phyloP scores from a whole-genome alignment of 176 grass and related monocot species.

The bread wheat (Triticum aestivum) region DNA sequence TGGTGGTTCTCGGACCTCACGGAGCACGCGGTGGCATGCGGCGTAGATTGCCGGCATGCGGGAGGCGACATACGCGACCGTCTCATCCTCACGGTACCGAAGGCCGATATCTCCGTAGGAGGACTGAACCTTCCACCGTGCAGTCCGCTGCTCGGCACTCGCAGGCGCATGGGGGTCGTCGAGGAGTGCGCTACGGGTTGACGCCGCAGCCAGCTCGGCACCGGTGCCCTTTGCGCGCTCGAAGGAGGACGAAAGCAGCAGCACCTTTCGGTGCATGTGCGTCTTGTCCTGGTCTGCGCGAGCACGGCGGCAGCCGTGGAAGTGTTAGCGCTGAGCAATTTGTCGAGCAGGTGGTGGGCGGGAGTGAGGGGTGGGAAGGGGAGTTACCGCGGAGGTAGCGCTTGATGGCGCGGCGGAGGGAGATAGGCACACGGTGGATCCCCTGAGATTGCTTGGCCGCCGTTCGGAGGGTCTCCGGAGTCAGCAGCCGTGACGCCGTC shows the following conservation, averaged over 20 bases:
- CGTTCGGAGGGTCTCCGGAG: slow-evolving; percentile 67
- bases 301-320: not conserved
- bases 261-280: slow-evolving; percentile 82
- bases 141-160: slow-evolving; percentile 40
- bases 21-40: slow-evolving; percentile 82
- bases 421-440: slow-evolving; percentile 67
- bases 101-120: slow-evolving; percentile 80
- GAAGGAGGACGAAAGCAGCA: slow-evolving; percentile 69
- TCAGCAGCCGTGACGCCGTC: slow-evolving; percentile 56
- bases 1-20: slow-evolving; percentile 49
- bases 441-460: slow-evolving; percentile 88
- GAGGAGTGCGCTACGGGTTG: slow-evolving; percentile 49
- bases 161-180: slow-evolving; percentile 55
- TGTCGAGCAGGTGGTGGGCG: slow-evolving; percentile 37
- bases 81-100: slow-evolving; percentile 76
- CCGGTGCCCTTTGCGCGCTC: slow-evolving; percentile 63
- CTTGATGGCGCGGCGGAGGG: slow-evolving; percentile 86
- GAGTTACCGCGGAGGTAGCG: slow-evolving; percentile 63
- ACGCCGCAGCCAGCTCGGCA: slow-evolving; percentile 60
- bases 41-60: slow-evolving; percentile 89
- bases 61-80: slow-evolving; percentile 78
- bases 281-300: slow-evolving; percentile 50
- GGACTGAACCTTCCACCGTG: slow-evolving; percentile 78
- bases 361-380: not conserved
- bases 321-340: not conserved